Evolutionary conservation across 1,139 yeast genomes (phyloP), one percentile per base, ranked within the genome.

Genomic region (Zygotorulaspora mrakii): DNA sequence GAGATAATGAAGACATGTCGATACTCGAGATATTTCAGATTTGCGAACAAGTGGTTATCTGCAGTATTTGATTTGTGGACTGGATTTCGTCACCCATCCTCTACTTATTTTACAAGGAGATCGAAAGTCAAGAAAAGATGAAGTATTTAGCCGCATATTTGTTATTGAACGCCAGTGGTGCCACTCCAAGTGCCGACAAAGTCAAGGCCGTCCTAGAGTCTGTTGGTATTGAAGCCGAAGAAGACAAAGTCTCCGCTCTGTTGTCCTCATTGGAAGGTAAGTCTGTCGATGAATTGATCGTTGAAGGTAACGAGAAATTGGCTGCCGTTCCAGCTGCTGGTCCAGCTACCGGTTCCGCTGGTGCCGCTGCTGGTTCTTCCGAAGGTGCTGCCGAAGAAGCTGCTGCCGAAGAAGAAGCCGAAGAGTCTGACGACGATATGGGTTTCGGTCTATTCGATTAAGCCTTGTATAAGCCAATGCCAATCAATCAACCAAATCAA

Each of bases 81-180:
- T n/a, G n/a, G n/a, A n/a, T n/a, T n/a, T n/a, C n/a, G n/a, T n/a
- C n/a, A n/a, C n/a, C n/a, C n/a, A n/a, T n/a, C n/a, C n/a, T n/a
- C n/a, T n/a, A n/a, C n/a, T n/a, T n/a, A n/a, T n/a, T n/a, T n/a
- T 12, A 24, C 7, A 6, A 24, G 27, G 12, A n/a, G 27, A 22
- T 17, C 31, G 25, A 25, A 42, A 26, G 18, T 26, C 35, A 36
- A 33, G 35, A 22, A 41, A 45, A 42, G 70, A 76, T 81, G 88
- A 83, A 82, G 79, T 83, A 83, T 78, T 77, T 83, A 73, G 91
- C 94, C 74, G 89, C 94, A 73, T 83, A 83, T 78, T 77, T 83
- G 71, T 78, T 82, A 71, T 79, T 83, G 71, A 83, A 77, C 71
- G 84, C 83, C 70, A 85, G 89, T 69, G 91, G 91, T 69, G 76